Evolutionary conservation across 2,329 filamentous ascomycete genomes (phyloP), one percentile per base, ranked within the genome.

Genomic region (Kalaharituber pfeilii): DNA sequence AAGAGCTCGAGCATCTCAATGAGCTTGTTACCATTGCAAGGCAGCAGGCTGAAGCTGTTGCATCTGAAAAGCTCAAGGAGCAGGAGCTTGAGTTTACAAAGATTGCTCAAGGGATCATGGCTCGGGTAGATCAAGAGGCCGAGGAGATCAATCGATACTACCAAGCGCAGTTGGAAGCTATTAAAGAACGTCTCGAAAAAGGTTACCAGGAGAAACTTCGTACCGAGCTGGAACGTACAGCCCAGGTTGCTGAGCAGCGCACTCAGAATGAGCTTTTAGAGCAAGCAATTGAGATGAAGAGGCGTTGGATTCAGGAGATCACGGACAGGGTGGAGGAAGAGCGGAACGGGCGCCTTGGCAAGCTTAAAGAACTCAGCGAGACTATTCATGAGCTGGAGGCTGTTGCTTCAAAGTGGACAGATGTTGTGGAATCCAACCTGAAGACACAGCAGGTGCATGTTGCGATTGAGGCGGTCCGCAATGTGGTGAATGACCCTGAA

Each of bases 391-490:
- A 93, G 63, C 79, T 98, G 11, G 88, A 95, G 71, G 81, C 81
- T 68, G 78, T 98, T 53, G 93, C 88, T 1, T 78, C 79, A 1
- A 82, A 86, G 61, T 96, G 87, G 87, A 93, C 89, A 69, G 79
- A 81, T 39, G 86, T 96, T 33, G 80, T 98, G 22, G 87, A 96
- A 67, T 75, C 78, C 57, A 96, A 91, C 70, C 78, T 96, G 59
- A 83, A 85, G 69, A 95, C 91, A 0, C 91, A 98, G 70, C 88
- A 96, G 71, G 80, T 98, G 26, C 86, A 95, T 66, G 86, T 98
- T 30, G 91, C 91, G 20, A 84, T 96, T 27, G 91, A 98, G 67
- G 86, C 89, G 36, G 87, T 96, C 51, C 83, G 86, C 61, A 80
- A 85, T 55, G 86, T 82, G 51, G 77, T 96, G 22, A 82, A 87